Percentiles rank a stretch among this genome's conserved stretches.
Conservation (phyloP, 2,329 filamentous ascomycete species). For the Herpotrichia juniperi region DNA sequence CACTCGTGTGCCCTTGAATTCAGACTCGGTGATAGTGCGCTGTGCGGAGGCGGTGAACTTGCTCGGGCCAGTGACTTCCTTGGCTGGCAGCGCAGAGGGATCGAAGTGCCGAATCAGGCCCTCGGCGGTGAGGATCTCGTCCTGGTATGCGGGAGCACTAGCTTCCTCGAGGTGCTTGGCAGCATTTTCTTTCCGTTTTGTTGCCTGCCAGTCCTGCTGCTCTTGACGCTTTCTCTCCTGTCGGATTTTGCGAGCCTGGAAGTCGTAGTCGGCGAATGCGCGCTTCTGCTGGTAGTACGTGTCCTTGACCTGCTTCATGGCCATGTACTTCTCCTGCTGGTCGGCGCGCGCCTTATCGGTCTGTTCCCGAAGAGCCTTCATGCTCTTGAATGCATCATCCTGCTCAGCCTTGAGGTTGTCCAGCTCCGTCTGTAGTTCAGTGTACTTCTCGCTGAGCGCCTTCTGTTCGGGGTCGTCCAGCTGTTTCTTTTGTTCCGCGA, state of each 20-base stretch:
- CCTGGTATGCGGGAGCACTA: conserved; percentile 84
- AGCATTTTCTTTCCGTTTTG: conserved; percentile 77
- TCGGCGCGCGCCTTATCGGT: conserved; percentile 81
- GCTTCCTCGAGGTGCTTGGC: conserved; percentile 80
- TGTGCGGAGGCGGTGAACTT: conserved; percentile 76
- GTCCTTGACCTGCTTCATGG: conserved; percentile 87
- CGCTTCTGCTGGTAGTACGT: conserved; percentile 82
- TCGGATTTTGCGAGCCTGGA: conserved; percentile 76
- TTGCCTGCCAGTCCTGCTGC: conserved; percentile 73
- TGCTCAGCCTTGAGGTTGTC: conserved; percentile 91
- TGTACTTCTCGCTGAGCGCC: conserved; percentile 86
- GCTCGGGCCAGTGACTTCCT: conserved; percentile 67
- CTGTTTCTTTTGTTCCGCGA: conserved; percentile 85
- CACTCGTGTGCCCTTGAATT: conserved; percentile 83
- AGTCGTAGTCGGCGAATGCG: conserved; percentile 83
- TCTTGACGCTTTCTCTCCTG: conserved; percentile 83
- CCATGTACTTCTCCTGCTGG: conserved; percentile 84
- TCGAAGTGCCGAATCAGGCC: conserved; percentile 91
- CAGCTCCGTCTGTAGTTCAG: conserved; percentile 82
- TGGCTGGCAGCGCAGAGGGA: conserved; percentile 67
- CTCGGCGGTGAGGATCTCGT: conserved; percentile 90
- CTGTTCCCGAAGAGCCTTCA: conserved; percentile 84
- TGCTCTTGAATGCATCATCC: conserved; percentile 86
- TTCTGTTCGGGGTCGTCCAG: conserved; percentile 92
- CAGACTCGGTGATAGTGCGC: conserved; percentile 83